Conservation (phyloP, 345 rosid species). For the Odontarrhena argentea region DNA sequence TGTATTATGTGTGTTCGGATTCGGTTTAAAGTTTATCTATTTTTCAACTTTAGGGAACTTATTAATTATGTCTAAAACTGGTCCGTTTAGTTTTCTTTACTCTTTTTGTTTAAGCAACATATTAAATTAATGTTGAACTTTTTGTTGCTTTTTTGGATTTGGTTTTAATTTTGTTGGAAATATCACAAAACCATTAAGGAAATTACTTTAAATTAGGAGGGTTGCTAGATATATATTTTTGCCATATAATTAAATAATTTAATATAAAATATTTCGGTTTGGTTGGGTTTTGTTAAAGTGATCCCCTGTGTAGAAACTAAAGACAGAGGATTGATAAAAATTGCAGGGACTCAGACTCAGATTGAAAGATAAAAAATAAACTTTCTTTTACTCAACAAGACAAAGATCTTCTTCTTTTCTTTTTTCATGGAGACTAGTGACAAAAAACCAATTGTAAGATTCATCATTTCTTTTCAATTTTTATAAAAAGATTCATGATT, state of each 20-base stretch:
- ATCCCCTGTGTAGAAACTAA: neutral
- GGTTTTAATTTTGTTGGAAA: neutral
- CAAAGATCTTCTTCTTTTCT: constrained; percentile 1
- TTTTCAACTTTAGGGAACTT: constrained; percentile 1
- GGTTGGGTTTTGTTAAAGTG: constrained; percentile 14
- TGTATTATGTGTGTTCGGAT: constrained; percentile 1
- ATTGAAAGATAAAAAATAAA: neutral
- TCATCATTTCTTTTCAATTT: neutral
- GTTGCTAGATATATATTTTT: too few species aligned
- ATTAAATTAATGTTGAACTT: neutral
- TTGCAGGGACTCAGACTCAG: neutral
- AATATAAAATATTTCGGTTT: constrained; percentile 12
- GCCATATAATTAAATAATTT: neutral
- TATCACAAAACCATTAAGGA: neutral
- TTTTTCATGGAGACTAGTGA: constrained; percentile 2
- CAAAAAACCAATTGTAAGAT: constrained; percentile 26
- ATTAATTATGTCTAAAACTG: constrained; percentile 15
- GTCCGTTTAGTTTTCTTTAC: neutral
- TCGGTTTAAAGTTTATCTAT: neutral
- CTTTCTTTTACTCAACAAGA: constrained; percentile 27
- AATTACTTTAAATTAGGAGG: too few species aligned
- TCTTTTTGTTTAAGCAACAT: neutral
- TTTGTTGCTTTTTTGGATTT: neutral
- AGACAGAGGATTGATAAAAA: neutral
- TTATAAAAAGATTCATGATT: constrained; percentile 3